Evolutionary conservation across 805 yeast species (phyloP), one percentile per base, ranked within the genome.

Genomic region (Candida montana): DNA sequence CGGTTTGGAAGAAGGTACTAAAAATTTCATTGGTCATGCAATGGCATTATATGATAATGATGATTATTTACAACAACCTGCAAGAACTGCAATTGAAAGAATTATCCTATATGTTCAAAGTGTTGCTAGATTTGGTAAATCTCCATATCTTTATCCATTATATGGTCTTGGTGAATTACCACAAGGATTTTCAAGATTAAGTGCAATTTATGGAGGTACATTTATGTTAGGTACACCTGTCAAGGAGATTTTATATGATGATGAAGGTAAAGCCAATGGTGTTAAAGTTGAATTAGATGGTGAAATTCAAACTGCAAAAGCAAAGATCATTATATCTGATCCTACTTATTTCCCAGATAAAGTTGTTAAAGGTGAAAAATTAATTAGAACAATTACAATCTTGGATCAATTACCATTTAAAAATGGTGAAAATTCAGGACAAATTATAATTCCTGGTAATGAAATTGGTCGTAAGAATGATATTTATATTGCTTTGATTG

Each of bases 161-260:
- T 93, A 93, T 59, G 99, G 99, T 7, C 74, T 93, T 44, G 99
- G 99, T 39, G 99, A 93, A 65, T 73, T 93, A 46, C 99, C 99
- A n/a, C 99, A 93, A 68, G 99, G 97, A 8, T 93, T 93, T 69
- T 97, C 98, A 10, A 77, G 99, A 62, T 77, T 93, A 47, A 82
- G 95, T 39, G 99, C 99, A 20, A 91, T 93, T 51, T 89, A 93
- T 59, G 99, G 99, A 50, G 99, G 99, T 57, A 91, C 98, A 16
- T 93, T 89, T 62, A 93, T 93, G 99, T 77, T 93, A 59, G 96
- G 89, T 61, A 91, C 95, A 26, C 96, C 97, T 36, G 80, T 93
- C 48, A 95, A 93, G 47, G 95, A 91, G 66, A 75, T 90, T 16
- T 71, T 85, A 38, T 90, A 81, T 63, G 79, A 74, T 40, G 82